Base-by-base conservation (phyloP, 2,329 filamentous ascomycete species). In the Xylariaceae sp. region DNA sequence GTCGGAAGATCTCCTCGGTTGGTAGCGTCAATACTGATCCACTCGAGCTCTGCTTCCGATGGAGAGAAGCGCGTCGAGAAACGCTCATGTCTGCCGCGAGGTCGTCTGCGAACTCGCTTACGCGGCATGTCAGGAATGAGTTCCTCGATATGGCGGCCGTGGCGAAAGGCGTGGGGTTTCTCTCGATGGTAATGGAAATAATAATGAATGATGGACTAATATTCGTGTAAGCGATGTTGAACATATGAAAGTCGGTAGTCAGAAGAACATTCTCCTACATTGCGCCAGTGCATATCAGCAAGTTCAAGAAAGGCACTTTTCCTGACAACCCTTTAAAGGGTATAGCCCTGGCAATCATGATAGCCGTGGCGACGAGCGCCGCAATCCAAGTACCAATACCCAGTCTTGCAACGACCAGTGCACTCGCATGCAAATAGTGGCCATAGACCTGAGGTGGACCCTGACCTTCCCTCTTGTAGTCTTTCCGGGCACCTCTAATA, bases 181-280 rank as follows among this genome's bases (percentile, higher is more conserved):
- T 68, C 53, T 73, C 70, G 41, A 73, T 70, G 1, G 67, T 69
- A n/a, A 63, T 56, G 5, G 65, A 67, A 43, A 73, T 71, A 39
- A 67, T 49, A 11, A 71, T 53, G 44, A 69, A 71, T 1, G 70
- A 62, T 2, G 67, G 67, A 34, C 69, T 73, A 29, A n/a, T 19
- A 36, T n/a, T 34, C 19, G 19, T 29, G 50, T 58, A 21, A 61
- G 55, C 17, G 6, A 45, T 24, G 8, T 26, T n/a, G 14, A 12
- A 26, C 11, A 12, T 21, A 28, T 16, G 3, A 33, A 39, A 3
- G 12, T 36, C 31, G 11, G 17, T 12, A 14, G 39, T 8, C n/a
- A 1, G 3, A n/a, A n/a, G 19, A 19, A 3, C 1, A 3, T 12
- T 29, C 24, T 65, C 65, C 64, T 67, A 74, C 72, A 74, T 57